A percentile compares a stretch with the other conserved stretches of the same genome.
Conservation (phyloP, 257 asterid species). For the Nicotiana attenuata region DNA sequence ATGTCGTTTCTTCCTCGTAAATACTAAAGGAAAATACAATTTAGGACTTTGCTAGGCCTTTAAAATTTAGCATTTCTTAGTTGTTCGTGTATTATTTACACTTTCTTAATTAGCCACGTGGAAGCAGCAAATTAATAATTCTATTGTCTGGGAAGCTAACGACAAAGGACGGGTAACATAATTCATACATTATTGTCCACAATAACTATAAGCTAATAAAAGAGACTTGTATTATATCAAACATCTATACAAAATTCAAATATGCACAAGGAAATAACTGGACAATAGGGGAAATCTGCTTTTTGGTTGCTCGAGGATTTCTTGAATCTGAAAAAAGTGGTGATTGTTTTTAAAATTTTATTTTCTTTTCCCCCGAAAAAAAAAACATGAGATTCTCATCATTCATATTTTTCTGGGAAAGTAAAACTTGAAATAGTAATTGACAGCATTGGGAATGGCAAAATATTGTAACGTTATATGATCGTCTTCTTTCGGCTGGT, state of each 20-base stretch:
- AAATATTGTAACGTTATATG: neutral
- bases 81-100: no score
- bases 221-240: neutral
- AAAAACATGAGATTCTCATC: neutral
- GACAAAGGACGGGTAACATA: neutral
- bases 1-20: no score
- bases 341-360: neutral
- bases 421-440: neutral
- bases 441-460: neutral
- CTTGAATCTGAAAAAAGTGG: neutral
- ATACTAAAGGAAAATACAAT: no score
- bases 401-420: neutral
- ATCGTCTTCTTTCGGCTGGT: neutral
- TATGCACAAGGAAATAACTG: neutral
- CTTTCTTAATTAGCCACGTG: no score
- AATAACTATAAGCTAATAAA: neutral
- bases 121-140: no score
- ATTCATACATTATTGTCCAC: neutral
- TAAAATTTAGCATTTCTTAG: no score
- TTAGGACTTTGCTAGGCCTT: no score
- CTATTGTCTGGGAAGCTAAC: neutral
- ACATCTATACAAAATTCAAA: neutral
- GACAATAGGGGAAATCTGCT: neutral
- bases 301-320: constrained; percentile 4
- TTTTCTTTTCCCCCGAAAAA: neutral